Base-by-base conservation (phyloP, 805 yeast species). In the Kurtzmaniella cleridarum region DNA sequence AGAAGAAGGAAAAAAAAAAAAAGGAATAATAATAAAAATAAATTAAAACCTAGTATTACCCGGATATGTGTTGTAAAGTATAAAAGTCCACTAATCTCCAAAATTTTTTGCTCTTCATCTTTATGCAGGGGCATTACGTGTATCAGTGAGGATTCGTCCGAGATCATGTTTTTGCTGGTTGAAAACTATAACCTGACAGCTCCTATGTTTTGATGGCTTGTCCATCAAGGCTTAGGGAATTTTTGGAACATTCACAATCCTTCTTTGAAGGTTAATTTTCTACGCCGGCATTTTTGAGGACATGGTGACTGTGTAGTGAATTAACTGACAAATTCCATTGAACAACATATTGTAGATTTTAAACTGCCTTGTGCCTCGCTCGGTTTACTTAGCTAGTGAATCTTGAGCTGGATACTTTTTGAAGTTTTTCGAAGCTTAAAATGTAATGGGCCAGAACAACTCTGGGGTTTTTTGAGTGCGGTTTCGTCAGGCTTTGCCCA, bases 121-220 rank as follows among this genome's bases (percentile, higher is more conserved):
- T 91, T 91, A 88, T 91, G 98, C 98, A 84, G 84, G 98, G 98
- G 98, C 96, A 91, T 89, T 91, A 93, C 98, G 96, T 95, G 95
- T 88, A 89, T 91, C 98, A 90, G 96, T 91, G 98, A 91, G 98
- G 98, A 93, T 89, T 90, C 96, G 96, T 93, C 98, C 98, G 98
- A 91, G 98, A 89, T 90, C 95, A 95, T 91, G 98, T 93, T 87
- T 91, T 91, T 91, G 98, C 98, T 91, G 95, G 97, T 91, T 93
- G 97, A 93, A 91, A 93, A 87, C 90, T 87, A 79, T 81, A 83
- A 84, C 93, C 90, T 78, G 91, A 90, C 95, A 83, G 76, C 75
- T 79, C 81, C 81, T 78, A 78, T 48, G 48, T 56, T 57, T 48
- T 53, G 41, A 42, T 49, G 51, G 61, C 58, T 66, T 74, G 75